A percentile compares a stretch with the other conserved stretches of the same genome.
phyloP scores from a whole-genome alignment of 23 red algal species.

The Gracilaria caudata region DNA sequence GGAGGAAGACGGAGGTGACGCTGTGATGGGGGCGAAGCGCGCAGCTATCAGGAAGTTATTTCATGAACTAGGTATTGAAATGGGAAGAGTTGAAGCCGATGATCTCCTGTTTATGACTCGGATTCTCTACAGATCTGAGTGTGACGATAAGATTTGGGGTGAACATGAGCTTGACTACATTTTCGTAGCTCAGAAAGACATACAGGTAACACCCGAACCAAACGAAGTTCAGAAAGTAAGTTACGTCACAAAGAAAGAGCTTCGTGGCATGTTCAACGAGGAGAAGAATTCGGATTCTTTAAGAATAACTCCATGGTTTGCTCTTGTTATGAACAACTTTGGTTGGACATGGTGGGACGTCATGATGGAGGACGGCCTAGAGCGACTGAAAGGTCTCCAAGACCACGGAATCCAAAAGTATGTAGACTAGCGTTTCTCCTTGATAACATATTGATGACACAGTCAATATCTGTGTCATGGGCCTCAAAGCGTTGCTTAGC shows the following conservation, averaged over 20 bases:
- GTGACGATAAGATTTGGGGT: constrained; percentile 80
- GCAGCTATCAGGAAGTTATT: constrained; percentile 90
- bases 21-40: constrained; percentile 68
- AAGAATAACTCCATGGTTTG: constrained; percentile 57
- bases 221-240: constrained; percentile 75
- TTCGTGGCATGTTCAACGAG: constrained; percentile 33
- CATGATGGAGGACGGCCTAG: background rate
- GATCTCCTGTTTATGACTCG: constrained; percentile 89
- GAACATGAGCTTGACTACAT: constrained; percentile 99
- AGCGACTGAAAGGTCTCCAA: background rate
- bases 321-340: constrained; percentile 40
- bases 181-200: constrained; percentile 69
- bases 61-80: constrained; percentile 90
- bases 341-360: constrained; percentile 52
- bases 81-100: constrained; percentile 4
- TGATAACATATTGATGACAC: too few species aligned
- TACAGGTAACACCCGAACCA: constrained; percentile 56
- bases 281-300: constrained; percentile 7
- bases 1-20: constrained; percentile 14
- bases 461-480: too few species aligned
- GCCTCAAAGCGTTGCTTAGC: too few species aligned
- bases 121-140: constrained; percentile 87
- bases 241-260: constrained; percentile 38
- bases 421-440: background rate
- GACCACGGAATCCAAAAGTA: constrained; percentile 9